These are phyloP conservation scores for Penicillium sp. DNA, from an alignment of 2,329 filamentous ascomycete genomes.

Conservation along the genomic window DNA sequence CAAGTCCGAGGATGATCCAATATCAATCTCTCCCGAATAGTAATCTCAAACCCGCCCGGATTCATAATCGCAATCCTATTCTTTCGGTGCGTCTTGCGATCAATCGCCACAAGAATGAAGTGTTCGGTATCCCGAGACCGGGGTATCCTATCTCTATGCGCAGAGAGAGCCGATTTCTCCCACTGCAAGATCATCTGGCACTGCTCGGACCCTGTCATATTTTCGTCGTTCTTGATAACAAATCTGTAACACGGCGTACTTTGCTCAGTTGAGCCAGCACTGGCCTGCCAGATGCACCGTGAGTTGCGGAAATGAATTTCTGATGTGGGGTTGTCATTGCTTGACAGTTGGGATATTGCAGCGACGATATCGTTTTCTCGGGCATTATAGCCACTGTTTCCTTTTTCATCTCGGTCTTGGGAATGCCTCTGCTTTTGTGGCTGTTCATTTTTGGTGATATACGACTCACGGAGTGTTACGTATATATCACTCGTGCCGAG, in stretches of 20 bases:
- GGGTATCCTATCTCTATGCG: background rate
- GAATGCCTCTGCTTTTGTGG: background rate
- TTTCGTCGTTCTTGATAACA: constrained; percentile 6
- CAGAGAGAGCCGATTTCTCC: constrained; percentile 14
- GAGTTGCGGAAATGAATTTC: constrained; percentile 19
- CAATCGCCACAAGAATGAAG: constrained; percentile 22
- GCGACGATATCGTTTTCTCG: constrained; percentile 18
- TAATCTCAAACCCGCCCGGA: constrained; percentile 21
- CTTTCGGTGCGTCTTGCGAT: constrained; percentile 19
- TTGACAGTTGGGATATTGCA: constrained; percentile 13
- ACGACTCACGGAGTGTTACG: constrained; percentile 27
- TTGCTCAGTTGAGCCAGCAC: constrained; percentile 2
- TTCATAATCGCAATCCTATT: constrained; percentile 22
- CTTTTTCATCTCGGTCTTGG: background rate
- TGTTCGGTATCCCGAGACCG: constrained; percentile 3
- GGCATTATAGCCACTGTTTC: background rate
- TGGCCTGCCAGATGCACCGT: constrained; percentile 18
- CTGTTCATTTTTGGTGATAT: constrained; percentile 5
- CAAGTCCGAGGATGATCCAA: constrained; percentile 22
- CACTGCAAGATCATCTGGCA: constrained; percentile 20
- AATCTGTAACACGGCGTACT: constrained; percentile 17
- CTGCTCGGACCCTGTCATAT: background rate
- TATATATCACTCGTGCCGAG: constrained; percentile 29
- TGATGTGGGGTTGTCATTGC: background rate
- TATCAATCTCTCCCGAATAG: constrained; percentile 25